Base-by-base conservation (phyloP, 1,284 basidiomycete species). In the Sanghuangporus sanghuang region DNA sequence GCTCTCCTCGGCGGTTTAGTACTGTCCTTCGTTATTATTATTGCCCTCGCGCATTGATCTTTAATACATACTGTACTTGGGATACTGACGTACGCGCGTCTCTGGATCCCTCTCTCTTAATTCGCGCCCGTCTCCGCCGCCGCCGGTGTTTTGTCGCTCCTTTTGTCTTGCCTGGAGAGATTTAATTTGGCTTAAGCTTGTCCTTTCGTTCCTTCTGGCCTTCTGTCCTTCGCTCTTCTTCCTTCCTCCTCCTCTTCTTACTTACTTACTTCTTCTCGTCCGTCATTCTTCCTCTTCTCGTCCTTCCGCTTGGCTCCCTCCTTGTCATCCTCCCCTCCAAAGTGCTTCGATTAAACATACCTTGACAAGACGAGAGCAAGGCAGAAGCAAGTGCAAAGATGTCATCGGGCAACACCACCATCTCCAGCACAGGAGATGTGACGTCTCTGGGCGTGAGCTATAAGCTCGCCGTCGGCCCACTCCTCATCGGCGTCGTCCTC, bases 401-500 rank as follows among this genome's bases (percentile, higher is more conserved):
- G 40, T 42, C 40, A 42, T 42, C 48, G 48, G 9, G 48, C 32
- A 53, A 27, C 12, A 16, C 23, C 21, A 9, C 23, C 1, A 53
- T 12, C 52, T 27, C 21, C 11, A 18, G 48, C 3, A 50, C 9
- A 2, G n/a, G n/a, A 18, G 21, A 14, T 5, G 50, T 32, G 9
- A 53, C 35, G 12, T 6, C 56, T 23, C 56, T 57, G 38, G 40
- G 21, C 8, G 38, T 21, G 11, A 49, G 27, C 48, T 61, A 53
- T 39, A 1, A 40, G 12, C 59, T 61, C 35, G 3, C 54, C 38
- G 49, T 61, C 35, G 59, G 59, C 21, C 59, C 59, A 7, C 59
- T 61, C 49, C 59, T 61, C 59, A 53, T 61, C 50, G 59, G 59
- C 21, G 59, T 61, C 32, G 38, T 61, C 49, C 38, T 53, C 35